phyloP scores from a whole-genome alignment of 2,329 filamentous ascomycete genomes.

The Paraphoma sp. region DNA sequence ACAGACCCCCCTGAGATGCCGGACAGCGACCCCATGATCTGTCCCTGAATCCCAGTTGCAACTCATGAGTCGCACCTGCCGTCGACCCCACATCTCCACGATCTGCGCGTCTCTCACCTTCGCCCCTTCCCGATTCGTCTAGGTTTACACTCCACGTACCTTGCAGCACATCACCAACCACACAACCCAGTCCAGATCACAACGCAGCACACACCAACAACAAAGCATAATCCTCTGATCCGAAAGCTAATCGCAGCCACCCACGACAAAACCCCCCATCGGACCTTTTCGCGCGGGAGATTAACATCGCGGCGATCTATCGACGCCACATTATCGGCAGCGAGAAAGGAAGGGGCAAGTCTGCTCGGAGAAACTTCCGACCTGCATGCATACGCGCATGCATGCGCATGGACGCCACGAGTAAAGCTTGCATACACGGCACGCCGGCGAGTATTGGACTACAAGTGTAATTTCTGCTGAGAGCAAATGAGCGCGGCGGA shows the following conservation, averaged over 20 bases:
- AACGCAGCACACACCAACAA: background rate
- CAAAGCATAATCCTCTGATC: background rate
- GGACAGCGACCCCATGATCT: too few relatives aligned
- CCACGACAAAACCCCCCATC: background rate
- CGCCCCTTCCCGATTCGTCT: background rate
- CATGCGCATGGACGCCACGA: background rate
- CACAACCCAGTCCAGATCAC: too few relatives aligned
- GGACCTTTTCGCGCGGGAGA: background rate
- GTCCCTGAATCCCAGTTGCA: too few relatives aligned
- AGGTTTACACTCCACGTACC: too few relatives aligned
- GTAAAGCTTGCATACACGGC: too few relatives aligned
- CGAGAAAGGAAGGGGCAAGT: background rate
- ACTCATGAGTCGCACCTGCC: background rate
- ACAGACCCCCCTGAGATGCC: too few relatives aligned
- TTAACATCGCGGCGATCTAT: background rate
- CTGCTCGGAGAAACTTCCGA: background rate
- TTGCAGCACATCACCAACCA: too few relatives aligned
- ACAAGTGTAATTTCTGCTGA: background rate
- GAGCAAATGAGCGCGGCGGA: conserved; percentile 8
- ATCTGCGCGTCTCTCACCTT: background rate
- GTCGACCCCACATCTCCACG: background rate
- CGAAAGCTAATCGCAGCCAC: background rate
- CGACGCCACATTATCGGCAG: background rate
- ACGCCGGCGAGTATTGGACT: too few relatives aligned
- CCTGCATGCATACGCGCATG: background rate